Evolutionary conservation across 2,329 filamentous ascomycete genomes (phyloP), one percentile per base, ranked within the genome.

Genomic region (Xylaria digitata): DNA sequence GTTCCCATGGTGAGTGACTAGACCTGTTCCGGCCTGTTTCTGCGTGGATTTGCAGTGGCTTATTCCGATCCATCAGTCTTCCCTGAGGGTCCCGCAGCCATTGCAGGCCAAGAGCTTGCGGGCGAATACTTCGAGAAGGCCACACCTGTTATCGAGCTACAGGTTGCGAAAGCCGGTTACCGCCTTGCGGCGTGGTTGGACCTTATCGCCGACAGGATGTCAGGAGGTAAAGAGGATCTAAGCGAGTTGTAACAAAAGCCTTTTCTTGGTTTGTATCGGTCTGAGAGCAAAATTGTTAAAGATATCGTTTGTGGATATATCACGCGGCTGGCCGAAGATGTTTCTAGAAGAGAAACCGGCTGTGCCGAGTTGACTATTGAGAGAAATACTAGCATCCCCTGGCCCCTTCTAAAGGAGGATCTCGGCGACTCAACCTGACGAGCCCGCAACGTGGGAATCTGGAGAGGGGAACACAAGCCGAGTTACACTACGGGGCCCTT

Each of bases 161-260:
- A 90, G 75, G 82, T 93, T 67, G 90, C 90, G 7, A 87, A 86
- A 70, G 91, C 88, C 3, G 91, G 91, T 11, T 91, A 88, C 76
- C 84, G 91, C 55, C 82, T 93, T 76, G 90, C 87, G 1, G 85
- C 84, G 21, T 92, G 88, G 88, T 79, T 92, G 67, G 89, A 92
- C 74, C 79, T 84, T 72, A 88, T 91, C 72, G 87, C 82, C 8
- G 78, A 82, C 15, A 70, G 70, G 49, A 74, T 77, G 43, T 72
- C 73, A 30, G 52, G 70, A 72, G 30, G 61, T 61, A 7, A 50
- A 52, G 46, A 53, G 49, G 65, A 74, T 63, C 66, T 69, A 56
- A 66, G 75, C 55, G 76, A 79, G 72, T 75, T 79, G 72, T 81
- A 73, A 78, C 32, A 54, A 54, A 43, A 43, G 64, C 9, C 26